Evolutionary conservation across 352 stramenopile species (phyloP), one percentile per base, ranked within the genome.

Genomic region (Phytophthora pisi): DNA sequence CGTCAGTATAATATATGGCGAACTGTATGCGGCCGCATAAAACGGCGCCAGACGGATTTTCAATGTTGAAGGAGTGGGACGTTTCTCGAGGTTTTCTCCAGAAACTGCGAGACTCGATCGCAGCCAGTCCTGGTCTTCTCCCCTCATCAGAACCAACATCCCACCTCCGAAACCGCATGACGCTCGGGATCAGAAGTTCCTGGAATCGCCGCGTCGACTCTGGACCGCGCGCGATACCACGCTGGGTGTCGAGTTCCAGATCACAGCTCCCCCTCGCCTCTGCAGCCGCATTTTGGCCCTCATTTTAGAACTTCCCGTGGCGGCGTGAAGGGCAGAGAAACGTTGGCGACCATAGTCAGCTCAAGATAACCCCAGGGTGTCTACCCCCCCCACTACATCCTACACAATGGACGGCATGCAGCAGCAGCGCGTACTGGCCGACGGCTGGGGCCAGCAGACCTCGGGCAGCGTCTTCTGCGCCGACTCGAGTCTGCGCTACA

Each of bases 401-500:
- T 18, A 51, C 4, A 34, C 5, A 24, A 76, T 76, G 64, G 67
- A 70, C 64, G 60, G 58, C 43, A 65, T 10, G 50, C 71, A 78
- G 23, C 77, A 86, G 61, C 79, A 85, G 70, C 81, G 84, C 45
- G 82, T 93, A 2, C 58, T 93, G 43, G 83, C 85, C 38, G 83
- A 93, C 57, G 85, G 85, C 23, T 93, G 84, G 83, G 85, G 83
- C 42, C 56, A 75, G 5, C 75, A 83, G 61, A 60, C 64, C 28
- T 75, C 75, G 4, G 80, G 85, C 30, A 89, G 71, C 68, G 85
- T 93, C 62, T 93, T 93, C 73, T 93, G 85, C 70, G 85, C 83
- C 53, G 85, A 93, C 57, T 93, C 85, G 61, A 90, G 83, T 74
- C 78, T 93, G 43, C 85, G 84, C 16, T 92, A 84, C 65, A 88